Evolutionary conservation across 352 stramenopile species (phyloP), one percentile per base, ranked within the genome.

Genomic region (Phytophthora megakarya): DNA sequence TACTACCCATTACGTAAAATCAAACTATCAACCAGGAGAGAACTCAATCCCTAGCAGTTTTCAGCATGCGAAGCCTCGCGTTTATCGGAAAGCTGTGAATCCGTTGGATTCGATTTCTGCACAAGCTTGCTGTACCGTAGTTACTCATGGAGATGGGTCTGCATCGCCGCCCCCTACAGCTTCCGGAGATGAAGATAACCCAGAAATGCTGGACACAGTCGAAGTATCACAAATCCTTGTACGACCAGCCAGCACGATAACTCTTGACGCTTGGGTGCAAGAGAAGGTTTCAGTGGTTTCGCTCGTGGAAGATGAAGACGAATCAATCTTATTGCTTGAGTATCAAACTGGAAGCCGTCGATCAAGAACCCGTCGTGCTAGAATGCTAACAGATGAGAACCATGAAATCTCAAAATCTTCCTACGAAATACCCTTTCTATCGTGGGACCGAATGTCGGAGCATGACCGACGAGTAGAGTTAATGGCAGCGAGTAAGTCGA

Each of bases 11-110:
- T 48, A 40, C 5, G n/a, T 25, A 30, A 69, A 62, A 10, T 0
- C 30, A 21, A 59, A 22, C 9, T 80, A 72, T 50, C 53, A 72
- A 0, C 75, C 80, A 0, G 65, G 65, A 10, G 65, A 74, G 55
- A 81, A 78, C 49, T 84, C 80, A 13, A 62, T 90, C 5, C 79
- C 75, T n/a, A 89, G 83, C 39, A 77, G 72, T 61, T 92, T 92
- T 49, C 67, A 71, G 23, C 72, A 79, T 43, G 66, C 73, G 11
- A 88, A 81, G 23, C 80, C 83, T 25, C 73, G 70, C 13, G 42
- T 89, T 0, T 92, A 92, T 52, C 69, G 74, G 19, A 79, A 35
- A 38, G 47, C 35, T 23, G 70, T 74, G 8, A 74, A 66, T 48
- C 66, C 72, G 23, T 45, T 67, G 5, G 43, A 81, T 21, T 65